A percentile compares a stretch with the other conserved stretches of the same genome.
phyloP scores from a whole-genome alignment of 1,284 basidiomycete genomes.

The Vanrija pseudolonga region DNA sequence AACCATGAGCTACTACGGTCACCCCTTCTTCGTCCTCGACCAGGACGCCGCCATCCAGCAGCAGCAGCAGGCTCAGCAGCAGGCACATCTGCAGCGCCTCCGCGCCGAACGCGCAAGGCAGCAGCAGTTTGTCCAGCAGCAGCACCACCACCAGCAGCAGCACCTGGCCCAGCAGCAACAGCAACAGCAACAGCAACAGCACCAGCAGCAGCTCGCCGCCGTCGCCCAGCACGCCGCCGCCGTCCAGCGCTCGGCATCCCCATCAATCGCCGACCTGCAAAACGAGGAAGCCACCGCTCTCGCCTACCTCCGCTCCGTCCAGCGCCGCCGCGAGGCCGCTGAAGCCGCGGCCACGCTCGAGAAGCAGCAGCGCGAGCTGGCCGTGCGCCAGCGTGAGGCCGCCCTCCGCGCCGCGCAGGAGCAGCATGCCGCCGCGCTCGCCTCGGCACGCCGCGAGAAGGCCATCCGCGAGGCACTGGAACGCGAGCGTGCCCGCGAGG shows the following conservation, averaged over 20 bases:
- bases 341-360: conserved; percentile 26
- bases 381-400: conserved; percentile 9
- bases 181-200: neutral
- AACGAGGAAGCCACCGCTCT: conserved; percentile 40
- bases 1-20: conserved; percentile 15
- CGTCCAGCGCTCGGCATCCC: neutral
- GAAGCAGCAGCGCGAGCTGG: conserved; percentile 14
- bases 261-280: conserved; percentile 14
- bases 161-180: neutral
- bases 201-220: too few relatives aligned
- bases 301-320: conserved; percentile 40
- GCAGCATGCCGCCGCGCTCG: conserved; percentile 8
- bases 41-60: neutral
- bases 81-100: neutral
- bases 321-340: conserved; percentile 33
- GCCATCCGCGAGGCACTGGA: conserved; percentile 9
- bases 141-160: neutral
- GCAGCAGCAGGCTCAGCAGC: neutral
- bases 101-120: neutral
- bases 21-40: conserved; percentile 11
- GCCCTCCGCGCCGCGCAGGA: conserved; percentile 16
- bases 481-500: conserved; percentile 19
- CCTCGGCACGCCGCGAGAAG: conserved; percentile 14
- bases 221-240: neutral
- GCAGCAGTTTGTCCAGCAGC: neutral